Conservation (phyloP, 257 asterid genomes). For the Penstemon davidsonii region DNA sequence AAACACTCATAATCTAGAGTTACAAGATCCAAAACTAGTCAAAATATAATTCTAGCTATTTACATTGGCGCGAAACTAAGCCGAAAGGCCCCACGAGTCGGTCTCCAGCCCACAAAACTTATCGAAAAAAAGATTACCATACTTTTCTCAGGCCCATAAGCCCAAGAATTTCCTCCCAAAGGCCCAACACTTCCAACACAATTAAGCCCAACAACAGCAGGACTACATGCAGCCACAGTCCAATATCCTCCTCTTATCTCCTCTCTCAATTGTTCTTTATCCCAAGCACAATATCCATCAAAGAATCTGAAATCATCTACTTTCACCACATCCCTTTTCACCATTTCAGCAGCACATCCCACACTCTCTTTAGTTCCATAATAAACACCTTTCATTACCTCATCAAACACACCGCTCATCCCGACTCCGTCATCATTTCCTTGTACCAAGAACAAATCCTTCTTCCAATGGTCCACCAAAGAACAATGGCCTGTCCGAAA, state of each 20-base stretch:
- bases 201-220: constrained; percentile 53
- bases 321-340: constrained; percentile 57
- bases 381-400: constrained; percentile 77
- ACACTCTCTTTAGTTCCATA: constrained; percentile 74
- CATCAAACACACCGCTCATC: constrained; percentile 66
- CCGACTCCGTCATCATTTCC: constrained; percentile 43
- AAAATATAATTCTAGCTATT: constrained; percentile 7
- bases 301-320: constrained; percentile 65
- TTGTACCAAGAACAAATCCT: constrained; percentile 55
- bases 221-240: constrained; percentile 84
- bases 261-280: constrained; percentile 57
- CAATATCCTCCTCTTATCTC: constrained; percentile 85
- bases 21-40: background rate
- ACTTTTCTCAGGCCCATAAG: constrained; percentile 72
- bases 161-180: constrained; percentile 76
- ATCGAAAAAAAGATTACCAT: constrained; percentile 34
- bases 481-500: constrained; percentile 66
- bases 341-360: constrained; percentile 87
- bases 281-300: constrained; percentile 92
- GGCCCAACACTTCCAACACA: constrained; percentile 61
- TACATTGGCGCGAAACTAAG: background rate
- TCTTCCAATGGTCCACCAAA: constrained; percentile 92
- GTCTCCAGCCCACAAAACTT: background rate
- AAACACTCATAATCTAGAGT: background rate
- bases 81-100: background rate